Conservation (phyloP, 352 stramenopile genomes). For the Phytopythium helicoides region DNA sequence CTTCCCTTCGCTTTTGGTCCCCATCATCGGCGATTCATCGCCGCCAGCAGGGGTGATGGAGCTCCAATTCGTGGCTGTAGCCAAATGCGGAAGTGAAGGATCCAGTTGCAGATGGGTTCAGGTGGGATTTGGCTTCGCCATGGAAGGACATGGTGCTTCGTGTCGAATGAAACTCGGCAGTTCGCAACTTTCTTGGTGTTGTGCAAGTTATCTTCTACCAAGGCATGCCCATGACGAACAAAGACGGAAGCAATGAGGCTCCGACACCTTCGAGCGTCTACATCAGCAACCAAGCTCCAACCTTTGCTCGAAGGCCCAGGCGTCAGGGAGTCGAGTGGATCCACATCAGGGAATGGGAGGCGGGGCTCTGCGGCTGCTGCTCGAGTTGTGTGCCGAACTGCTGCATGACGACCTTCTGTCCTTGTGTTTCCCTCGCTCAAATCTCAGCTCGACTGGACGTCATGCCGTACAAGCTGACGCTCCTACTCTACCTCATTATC, state of each 20-base stretch:
- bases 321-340: slow-evolving; percentile 18
- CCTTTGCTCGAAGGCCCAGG: slow-evolving; percentile 34
- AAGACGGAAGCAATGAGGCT: slow-evolving; percentile 16
- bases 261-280: slow-evolving; percentile 17
- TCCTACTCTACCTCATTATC: slow-evolving; percentile 20
- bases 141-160: too few species aligned
- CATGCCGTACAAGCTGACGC: slow-evolving; percentile 16
- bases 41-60: neutral
- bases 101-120: too few species aligned
- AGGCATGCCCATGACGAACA: slow-evolving; percentile 25
- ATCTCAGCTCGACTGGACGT: slow-evolving; percentile 31
- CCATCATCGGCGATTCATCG: too few species aligned
- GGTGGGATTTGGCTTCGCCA: slow-evolving; percentile 21
- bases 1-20: too few species aligned
- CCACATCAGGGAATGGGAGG: slow-evolving; percentile 4
- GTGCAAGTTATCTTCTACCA: slow-evolving; percentile 11
- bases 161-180: slow-evolving; percentile 9
- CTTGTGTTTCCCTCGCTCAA: slow-evolving; percentile 39
- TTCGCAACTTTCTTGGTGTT: too few species aligned
- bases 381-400: slow-evolving; percentile 42
- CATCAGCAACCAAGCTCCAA: slow-evolving; percentile 21
- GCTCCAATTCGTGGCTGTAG: too few species aligned
- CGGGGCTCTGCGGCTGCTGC: slow-evolving; percentile 27
- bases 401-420: slow-evolving; percentile 40
- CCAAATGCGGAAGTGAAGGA: too few species aligned